Evolutionary conservation across 768 basidiomycete species (phyloP), one percentile per base, ranked within the genome.

Genomic region (Trametes meyenii): DNA sequence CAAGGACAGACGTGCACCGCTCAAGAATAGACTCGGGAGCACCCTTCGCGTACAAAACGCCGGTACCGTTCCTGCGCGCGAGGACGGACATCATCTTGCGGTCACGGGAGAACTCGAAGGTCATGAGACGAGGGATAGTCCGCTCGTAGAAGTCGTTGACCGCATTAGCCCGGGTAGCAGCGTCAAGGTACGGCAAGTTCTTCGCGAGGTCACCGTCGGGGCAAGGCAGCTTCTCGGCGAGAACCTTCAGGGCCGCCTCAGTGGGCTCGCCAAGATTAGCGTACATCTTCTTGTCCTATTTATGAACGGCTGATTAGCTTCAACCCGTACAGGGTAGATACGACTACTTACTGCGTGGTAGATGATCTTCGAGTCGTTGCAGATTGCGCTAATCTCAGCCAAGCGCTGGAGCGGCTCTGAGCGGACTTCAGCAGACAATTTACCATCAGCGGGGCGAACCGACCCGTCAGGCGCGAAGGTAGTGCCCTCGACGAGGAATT

Each of bases 11-110:
- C 4, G 85, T 85, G 75, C 95, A 97, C 44, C 92, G 86, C 51
- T 97, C 95, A 60, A 99, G 79, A 40, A 99, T 89, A 23, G 92
- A 90, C 77, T 99, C 96, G 7, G 96, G 96, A 2, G 96, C 96
- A 39, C 96, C 96, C 75, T 98, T 98, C 73, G 90, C 94, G 71
- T 96, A 90, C 5, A 98, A 81, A 8, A 90, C 83, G n/a, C 92
- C 91, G 5, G 74, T 75, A 1, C 83, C 83, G 58, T 86, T 84
- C 57, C 86, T 81, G 62, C 78, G 83, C 40, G 93, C 91, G 52
- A 98, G 85, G 53, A 98, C 96, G 21, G 96, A 97, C 96, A 98
- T 98, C 87, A 96, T 96, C 78, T 98, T 99, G 71, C 96, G 90
- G 75, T 98, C 96, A 19, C 96, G 88, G 21, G 95, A 93, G 76